Percentiles rank a stretch among this genome's conserved stretches.
phyloP scores from a whole-genome alignment of 352 stramenopile species.

The Phytophthora sp. region DNA sequence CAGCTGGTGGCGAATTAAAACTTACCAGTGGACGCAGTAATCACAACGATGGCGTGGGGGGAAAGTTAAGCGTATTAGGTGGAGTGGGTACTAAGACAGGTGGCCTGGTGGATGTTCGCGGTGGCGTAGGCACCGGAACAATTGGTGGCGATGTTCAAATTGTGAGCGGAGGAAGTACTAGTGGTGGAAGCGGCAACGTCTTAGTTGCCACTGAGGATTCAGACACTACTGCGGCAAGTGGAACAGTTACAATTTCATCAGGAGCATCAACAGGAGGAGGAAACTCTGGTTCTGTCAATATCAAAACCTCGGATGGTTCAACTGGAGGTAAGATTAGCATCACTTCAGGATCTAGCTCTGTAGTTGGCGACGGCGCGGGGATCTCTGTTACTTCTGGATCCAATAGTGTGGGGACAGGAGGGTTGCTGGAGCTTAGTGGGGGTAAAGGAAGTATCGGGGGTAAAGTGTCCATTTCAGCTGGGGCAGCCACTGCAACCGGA shows the following conservation, averaged over 20 bases:
- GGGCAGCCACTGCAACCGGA: conserved; percentile 3
- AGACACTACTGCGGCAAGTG: conserved; percentile 6
- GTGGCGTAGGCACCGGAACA: conserved; percentile 15
- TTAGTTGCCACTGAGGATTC: conserved; percentile 51
- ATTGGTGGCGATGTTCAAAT: conserved; percentile 32
- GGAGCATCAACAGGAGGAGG: conserved; percentile 18
- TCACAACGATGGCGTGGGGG: conserved; percentile 14
- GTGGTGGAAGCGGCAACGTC: conserved; percentile 56
- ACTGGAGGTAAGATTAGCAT: conserved; percentile 26
- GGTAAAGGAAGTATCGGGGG: conserved; percentile 16
- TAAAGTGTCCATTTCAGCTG: conserved; percentile 14
- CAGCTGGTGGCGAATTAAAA: conserved; percentile 12
- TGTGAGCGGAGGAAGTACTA: conserved; percentile 16
- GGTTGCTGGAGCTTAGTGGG: conserved; percentile 14
- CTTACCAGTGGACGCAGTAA: conserved; percentile 13
- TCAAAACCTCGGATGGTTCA: conserved; percentile 21
- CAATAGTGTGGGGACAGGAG: conserved; percentile 14
- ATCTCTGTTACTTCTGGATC: conserved; percentile 10
- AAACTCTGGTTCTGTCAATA: conserved; percentile 18
- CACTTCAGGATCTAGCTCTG: conserved; percentile 3
- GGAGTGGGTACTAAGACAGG: conserved; percentile 19
- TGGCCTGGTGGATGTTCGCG: conserved; percentile 26
- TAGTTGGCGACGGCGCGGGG: background rate
- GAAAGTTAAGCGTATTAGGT: conserved; percentile 13
- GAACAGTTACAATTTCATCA: conserved; percentile 20